Evolutionary conservation across 768 basidiomycete species (phyloP).

Genomic region (Russula sp.): DNA sequence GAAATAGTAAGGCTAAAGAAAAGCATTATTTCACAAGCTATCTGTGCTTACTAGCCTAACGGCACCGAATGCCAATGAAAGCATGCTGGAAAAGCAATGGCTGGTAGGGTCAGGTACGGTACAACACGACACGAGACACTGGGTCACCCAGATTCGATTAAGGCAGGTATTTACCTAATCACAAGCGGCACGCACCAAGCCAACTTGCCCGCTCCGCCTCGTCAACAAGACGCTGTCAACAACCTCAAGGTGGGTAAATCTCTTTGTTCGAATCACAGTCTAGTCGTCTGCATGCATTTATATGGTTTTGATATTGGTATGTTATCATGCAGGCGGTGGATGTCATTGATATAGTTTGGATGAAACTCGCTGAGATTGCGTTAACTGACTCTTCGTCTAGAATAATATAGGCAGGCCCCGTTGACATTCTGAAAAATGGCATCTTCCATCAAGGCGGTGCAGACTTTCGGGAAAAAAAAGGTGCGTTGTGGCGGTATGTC

Average conservation of each 20-base stretch:
- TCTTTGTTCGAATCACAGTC: not conserved
- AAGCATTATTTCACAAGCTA: not conserved
- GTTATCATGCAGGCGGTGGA: conserved; percentile 32
- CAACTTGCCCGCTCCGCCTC: not conserved
- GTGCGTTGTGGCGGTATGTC: conserved; percentile 34
- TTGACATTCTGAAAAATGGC: conserved; percentile 48
- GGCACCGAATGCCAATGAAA: not conserved
- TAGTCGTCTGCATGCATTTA: conserved; percentile 8
- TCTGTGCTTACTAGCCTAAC: not conserved
- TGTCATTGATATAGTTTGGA: conserved; percentile 30
- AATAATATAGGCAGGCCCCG: conserved; percentile 22
- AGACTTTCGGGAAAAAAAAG: conserved; percentile 99
- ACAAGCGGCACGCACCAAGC: not conserved
- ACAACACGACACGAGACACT: too few relatives aligned
- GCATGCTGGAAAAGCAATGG: conserved; percentile 1
- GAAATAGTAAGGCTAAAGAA: not conserved
- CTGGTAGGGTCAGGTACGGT: not conserved
- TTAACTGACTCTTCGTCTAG: conserved; percentile 18
- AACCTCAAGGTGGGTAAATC: conserved; percentile 36
- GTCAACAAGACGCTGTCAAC: conserved; percentile 27
- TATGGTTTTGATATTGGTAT: not conserved
- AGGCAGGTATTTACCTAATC: conserved; percentile 2
- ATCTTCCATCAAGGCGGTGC: conserved; percentile 79
- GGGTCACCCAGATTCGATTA: not conserved
- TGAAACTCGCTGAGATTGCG: conserved; percentile 27